phyloP scores from a whole-genome alignment of 176 grass and related monocot genomes.

The Dactylis glomerata region DNA sequence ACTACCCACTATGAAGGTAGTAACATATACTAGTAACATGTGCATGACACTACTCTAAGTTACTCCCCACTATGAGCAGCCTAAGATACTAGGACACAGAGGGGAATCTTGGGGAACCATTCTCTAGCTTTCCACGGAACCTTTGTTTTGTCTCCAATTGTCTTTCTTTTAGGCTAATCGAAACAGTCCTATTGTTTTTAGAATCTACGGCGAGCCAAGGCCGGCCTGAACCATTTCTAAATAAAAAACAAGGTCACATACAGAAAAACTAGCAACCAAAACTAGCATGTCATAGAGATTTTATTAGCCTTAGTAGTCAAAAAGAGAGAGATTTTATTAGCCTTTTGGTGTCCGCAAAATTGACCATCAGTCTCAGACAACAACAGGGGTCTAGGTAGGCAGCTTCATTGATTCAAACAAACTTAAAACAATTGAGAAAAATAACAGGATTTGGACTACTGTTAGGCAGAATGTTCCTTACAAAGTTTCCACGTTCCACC shows the following conservation, averaged over 20 bases:
- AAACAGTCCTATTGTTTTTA: background rate
- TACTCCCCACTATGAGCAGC: too few relatives aligned
- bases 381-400: background rate
- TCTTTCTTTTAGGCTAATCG: background rate
- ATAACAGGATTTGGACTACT: background rate
- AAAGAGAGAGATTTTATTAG: background rate
- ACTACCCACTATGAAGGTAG: too few relatives aligned
- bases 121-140: background rate
- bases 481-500: background rate
- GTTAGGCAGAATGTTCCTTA: background rate
- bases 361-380: background rate
- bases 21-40: too few relatives aligned
- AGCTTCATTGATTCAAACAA: background rate
- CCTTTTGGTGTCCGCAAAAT: background rate
- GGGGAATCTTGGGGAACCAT: conserved; percentile 12
- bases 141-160: conserved; percentile 12
- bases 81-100: background rate
- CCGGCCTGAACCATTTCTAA: background rate
- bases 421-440: background rate
- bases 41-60: too few relatives aligned
- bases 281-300: background rate
- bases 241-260: too few relatives aligned
- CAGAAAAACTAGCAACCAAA: too few relatives aligned
- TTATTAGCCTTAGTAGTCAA: too few relatives aligned
- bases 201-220: background rate